These are phyloP conservation scores for Gossypium sturtianum DNA, from an alignment of 345 rosid species.

Conservation along the genomic window DNA sequence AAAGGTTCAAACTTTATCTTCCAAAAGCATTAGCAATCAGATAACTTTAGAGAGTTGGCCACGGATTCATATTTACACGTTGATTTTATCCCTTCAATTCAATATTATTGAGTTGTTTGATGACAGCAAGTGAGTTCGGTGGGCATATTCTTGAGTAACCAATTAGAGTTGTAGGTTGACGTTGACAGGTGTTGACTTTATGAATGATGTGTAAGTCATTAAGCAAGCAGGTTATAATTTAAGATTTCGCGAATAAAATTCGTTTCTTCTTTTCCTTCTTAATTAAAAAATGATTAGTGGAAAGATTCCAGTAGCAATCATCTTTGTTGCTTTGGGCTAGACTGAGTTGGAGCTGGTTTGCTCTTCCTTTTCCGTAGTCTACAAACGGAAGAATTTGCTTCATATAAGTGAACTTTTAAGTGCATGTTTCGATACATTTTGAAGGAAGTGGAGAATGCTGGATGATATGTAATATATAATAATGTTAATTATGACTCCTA, in stretches of 20 bases:
- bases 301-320: too few relatives aligned
- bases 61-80: not conserved
- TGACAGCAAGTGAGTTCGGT: not conserved
- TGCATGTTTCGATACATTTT: too few relatives aligned
- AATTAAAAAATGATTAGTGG: not conserved
- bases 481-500: too few relatives aligned
- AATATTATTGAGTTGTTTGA: not conserved
- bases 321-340: too few relatives aligned
- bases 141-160: not conserved
- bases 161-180: slow-evolving; percentile 1
- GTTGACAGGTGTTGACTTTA: not conserved
- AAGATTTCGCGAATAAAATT: not conserved
- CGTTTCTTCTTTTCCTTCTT: not conserved
- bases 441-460: too few relatives aligned
- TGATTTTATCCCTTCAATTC: not conserved
- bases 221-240: not conserved
- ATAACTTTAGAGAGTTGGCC: not conserved
- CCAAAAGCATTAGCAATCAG: not conserved
- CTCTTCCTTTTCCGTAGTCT: too few relatives aligned
- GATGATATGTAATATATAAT: too few relatives aligned
- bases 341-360: too few relatives aligned
- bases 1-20: not conserved
- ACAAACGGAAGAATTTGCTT: too few relatives aligned
- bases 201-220: not conserved
- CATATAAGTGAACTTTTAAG: too few relatives aligned